A percentile compares a stretch with the other conserved stretches of the same genome.
Evolutionary conservation across 2,329 filamentous ascomycete genomes (phyloP).

Genomic region (Fusarium sublunatum): DNA sequence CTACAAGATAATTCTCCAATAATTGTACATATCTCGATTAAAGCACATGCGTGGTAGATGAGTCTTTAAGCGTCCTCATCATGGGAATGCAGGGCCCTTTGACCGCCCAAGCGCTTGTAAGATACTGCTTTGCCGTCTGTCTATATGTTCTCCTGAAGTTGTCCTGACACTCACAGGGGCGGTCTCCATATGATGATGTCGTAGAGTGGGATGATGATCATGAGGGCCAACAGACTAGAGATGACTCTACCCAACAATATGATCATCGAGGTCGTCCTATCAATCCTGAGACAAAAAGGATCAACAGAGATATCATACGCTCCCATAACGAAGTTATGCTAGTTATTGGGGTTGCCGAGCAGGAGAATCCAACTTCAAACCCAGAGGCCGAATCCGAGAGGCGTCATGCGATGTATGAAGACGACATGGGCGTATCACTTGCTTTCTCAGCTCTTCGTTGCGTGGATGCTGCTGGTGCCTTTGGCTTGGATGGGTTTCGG

Average conservation of each 20-base stretch:
- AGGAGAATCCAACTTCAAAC: conserved; percentile 58
- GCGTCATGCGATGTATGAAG: conserved; percentile 61
- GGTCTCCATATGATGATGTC: conserved; percentile 70
- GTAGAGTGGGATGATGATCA: conserved; percentile 58
- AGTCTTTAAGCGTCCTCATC: conserved; percentile 26
- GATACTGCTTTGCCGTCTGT: conserved; percentile 30
- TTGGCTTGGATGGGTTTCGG: conserved; percentile 64
- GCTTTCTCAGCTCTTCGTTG: conserved; percentile 49
- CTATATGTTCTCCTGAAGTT: not conserved
- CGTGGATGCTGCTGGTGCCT: conserved; percentile 58
- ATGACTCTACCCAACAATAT: conserved; percentile 58
- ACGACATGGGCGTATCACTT: conserved; percentile 57
- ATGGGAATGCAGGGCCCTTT: conserved; percentile 68
- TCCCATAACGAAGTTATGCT: conserved; percentile 73
- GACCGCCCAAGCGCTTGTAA: conserved; percentile 67
- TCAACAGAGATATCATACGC: conserved; percentile 68
- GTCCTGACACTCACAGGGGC: conserved; percentile 56
- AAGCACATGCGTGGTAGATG: conserved; percentile 13
- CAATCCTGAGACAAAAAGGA: conserved; percentile 64
- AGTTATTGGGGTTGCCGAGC: conserved; percentile 71
- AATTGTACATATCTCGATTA: not conserved
- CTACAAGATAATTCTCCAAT: not conserved
- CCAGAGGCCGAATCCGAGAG: conserved; percentile 56
- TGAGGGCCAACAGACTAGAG: conserved; percentile 38
- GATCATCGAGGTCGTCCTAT: conserved; percentile 67